Evolutionary conservation across 2,329 filamentous ascomycete genomes (phyloP).

Genomic region (Curvularia eragrostidis): DNA sequence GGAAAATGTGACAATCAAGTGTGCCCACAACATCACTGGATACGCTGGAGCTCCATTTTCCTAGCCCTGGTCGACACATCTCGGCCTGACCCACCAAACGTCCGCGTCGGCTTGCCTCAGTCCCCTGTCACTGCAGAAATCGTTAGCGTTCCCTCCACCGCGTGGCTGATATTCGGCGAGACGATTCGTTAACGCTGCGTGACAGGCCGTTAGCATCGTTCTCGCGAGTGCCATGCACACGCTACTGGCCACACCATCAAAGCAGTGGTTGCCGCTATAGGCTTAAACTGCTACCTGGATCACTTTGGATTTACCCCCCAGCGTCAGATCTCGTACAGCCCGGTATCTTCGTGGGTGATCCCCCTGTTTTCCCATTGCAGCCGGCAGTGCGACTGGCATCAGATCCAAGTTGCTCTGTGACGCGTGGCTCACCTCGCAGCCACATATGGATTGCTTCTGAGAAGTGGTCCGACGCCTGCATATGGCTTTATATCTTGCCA

Average conservation of each 20-base stretch:
- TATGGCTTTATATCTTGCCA: slow-evolving; percentile 35
- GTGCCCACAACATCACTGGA: slow-evolving; percentile 24
- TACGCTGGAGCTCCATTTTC: slow-evolving; percentile 26
- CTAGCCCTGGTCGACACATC: slow-evolving; percentile 24
- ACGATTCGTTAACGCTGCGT: slow-evolving; percentile 32
- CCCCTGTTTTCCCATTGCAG: slow-evolving; percentile 6
- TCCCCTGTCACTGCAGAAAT: slow-evolving; percentile 28
- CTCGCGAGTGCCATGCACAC: slow-evolving; percentile 22
- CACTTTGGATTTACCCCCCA: slow-evolving; percentile 14
- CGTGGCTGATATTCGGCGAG: slow-evolving; percentile 27
- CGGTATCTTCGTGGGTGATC: slow-evolving; percentile 1
- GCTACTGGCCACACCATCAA: slow-evolving; percentile 24
- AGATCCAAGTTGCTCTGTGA: neutral
- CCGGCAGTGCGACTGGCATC: neutral
- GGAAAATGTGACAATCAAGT: slow-evolving; percentile 21
- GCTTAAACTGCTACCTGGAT: slow-evolving; percentile 13
- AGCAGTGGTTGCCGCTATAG: slow-evolving; percentile 8
- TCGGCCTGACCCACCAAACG: slow-evolving; percentile 36
- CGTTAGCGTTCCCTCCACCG: slow-evolving; percentile 29
- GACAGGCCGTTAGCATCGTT: slow-evolving; percentile 27
- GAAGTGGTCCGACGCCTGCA: slow-evolving; percentile 41
- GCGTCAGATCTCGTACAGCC: slow-evolving; percentile 10
- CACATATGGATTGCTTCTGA: slow-evolving; percentile 22
- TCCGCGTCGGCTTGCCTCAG: slow-evolving; percentile 39
- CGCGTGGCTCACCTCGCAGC: slow-evolving; percentile 29